Conservation (phyloP, 495 filamentous ascomycete genomes). For the Lasiosphaeria miniovina region DNA sequence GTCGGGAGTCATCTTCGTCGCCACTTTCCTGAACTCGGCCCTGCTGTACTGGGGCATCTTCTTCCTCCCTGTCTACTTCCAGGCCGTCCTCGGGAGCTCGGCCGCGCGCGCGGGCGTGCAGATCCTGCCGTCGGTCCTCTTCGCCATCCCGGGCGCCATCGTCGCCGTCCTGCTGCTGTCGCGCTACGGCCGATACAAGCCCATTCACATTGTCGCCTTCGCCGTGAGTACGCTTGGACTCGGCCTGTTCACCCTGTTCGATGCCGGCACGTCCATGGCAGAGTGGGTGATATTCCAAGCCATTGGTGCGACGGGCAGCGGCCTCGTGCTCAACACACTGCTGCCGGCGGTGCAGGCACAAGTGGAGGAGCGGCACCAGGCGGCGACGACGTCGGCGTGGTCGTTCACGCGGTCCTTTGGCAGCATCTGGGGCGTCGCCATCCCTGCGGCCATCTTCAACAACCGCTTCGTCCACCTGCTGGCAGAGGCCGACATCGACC, state of each 20-base stretch:
- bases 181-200: conserved; percentile 44
- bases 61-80: conserved; percentile 52
- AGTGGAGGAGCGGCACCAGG: conserved; percentile 36
- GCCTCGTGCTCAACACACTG: conserved; percentile 31
- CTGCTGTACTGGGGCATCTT: conserved; percentile 36
- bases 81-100: conserved; percentile 33
- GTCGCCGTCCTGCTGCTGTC: conserved; percentile 33
- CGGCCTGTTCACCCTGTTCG: conserved; percentile 41
- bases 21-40: conserved; percentile 28
- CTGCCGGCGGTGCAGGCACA: conserved; percentile 41
- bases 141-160: conserved; percentile 32
- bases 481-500: conserved; percentile 18
- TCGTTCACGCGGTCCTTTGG: conserved; percentile 46
- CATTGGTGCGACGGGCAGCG: conserved; percentile 23
- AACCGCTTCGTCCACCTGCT: conserved; percentile 27
- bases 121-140: conserved; percentile 35
- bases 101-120: conserved; percentile 38
- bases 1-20: conserved; percentile 22
- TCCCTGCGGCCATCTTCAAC: conserved; percentile 51
- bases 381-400: conserved; percentile 40
- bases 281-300: conserved; percentile 4
- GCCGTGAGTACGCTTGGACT: conserved; percentile 38
- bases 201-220: conserved; percentile 40
- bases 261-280: neutral
- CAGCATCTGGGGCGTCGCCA: conserved; percentile 46